Evolutionary conservation across 192 early-diverging fungal species (phyloP).

Genomic region (Entomortierella lignicola): DNA sequence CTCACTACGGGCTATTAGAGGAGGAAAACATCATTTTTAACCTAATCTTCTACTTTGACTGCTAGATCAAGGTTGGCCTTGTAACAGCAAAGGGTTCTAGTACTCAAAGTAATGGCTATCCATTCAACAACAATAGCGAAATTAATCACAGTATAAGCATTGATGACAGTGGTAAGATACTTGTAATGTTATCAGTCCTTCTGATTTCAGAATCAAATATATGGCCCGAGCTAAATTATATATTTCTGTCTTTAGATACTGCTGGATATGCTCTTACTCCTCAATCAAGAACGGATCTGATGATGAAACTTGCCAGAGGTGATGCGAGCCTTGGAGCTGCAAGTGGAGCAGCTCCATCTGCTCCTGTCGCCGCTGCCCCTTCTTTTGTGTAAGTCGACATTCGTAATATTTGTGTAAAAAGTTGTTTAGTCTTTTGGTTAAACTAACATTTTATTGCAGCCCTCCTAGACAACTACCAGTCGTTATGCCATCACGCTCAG

Average conservation of each 20-base stretch:
- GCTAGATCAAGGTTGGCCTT: conserved; percentile 80
- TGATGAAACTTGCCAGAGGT: conserved; percentile 82
- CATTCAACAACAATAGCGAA: conserved; percentile 63
- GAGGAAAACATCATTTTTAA: no score
- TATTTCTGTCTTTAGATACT: conserved; percentile 49
- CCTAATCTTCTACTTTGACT: not conserved
- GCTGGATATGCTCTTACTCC: conserved; percentile 76
- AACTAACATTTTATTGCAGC: conserved; percentile 14
- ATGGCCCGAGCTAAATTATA: not conserved
- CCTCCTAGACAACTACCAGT: conserved; percentile 60
- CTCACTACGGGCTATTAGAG: not conserved
- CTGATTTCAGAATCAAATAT: not conserved
- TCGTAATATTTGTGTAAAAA: no score
- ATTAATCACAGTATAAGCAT: conserved; percentile 52
- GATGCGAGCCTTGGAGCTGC: conserved; percentile 56
- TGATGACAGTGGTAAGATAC: conserved; percentile 48
- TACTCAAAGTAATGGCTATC: conserved; percentile 48
- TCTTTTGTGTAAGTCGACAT: conserved; percentile 29
- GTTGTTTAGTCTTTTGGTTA: not conserved
- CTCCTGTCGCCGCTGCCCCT: conserved; percentile 30
- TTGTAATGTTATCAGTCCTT: no score
- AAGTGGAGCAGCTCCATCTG: conserved; percentile 26
- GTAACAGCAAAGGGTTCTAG: conserved; percentile 72
- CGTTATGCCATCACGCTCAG: conserved; percentile 68
- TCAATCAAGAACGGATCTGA: conserved; percentile 78